These are phyloP conservation scores for Phycomyces blakesleeanus DNA, from an alignment of 192 early-diverging fungal genomes.

Conservation along the genomic window DNA sequence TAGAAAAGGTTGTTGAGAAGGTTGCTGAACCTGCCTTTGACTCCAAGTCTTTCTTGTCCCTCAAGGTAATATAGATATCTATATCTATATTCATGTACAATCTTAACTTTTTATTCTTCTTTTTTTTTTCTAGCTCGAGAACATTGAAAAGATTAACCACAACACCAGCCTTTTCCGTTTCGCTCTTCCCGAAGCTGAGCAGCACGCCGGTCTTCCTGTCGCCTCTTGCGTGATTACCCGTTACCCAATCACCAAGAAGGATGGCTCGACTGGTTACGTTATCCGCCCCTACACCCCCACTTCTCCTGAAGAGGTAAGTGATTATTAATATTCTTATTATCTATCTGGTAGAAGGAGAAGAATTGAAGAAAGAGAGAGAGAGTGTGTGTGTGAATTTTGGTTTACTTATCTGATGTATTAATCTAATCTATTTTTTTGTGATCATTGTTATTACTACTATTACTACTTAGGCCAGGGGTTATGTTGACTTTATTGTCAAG, in stretches of 20 bases:
- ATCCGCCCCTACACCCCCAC: constrained; percentile 81
- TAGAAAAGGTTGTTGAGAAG: neutral
- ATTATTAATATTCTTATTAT: too few relatives aligned
- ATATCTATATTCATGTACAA: too few relatives aligned
- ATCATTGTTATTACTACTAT: neutral
- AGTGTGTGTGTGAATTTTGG: too few relatives aligned
- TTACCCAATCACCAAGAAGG: constrained; percentile 52
- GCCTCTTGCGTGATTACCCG: constrained; percentile 82
- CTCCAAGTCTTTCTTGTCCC: neutral
- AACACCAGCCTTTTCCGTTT: constrained; percentile 68
- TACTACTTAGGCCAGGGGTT: constrained; percentile 34
- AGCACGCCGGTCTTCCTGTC: constrained; percentile 64
- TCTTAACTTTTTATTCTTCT: neutral
- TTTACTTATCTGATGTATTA: too few relatives aligned
- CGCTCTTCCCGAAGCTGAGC: constrained; percentile 56
- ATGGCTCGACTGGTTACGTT: constrained; percentile 53
- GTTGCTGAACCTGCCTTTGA: neutral
- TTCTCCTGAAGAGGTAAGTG: constrained; percentile 36
- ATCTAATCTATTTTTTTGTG: too few relatives aligned
- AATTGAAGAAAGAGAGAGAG: too few relatives aligned
- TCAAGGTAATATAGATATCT: constrained; percentile 15
- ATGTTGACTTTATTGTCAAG: constrained; percentile 74
- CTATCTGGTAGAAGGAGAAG: too few relatives aligned
- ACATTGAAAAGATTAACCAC: constrained; percentile 60
- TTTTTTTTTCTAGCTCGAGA: constrained; percentile 25